Evolutionary conservation across 169 alveolate genomes (phyloP).

Genomic region (Fabrea salina): DNA sequence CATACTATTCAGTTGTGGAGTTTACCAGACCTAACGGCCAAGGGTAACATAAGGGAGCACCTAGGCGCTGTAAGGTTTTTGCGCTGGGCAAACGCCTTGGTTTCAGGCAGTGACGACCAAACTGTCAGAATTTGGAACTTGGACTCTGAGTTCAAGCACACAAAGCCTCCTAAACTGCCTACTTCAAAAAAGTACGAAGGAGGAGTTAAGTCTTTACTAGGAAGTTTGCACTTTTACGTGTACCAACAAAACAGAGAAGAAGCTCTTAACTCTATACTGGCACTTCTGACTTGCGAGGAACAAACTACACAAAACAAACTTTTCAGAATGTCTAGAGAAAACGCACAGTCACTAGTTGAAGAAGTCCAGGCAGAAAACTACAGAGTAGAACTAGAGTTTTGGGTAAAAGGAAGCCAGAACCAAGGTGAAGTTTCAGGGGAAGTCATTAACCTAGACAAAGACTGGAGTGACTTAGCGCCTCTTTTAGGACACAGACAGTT

Average conservation of each 20-base stretch:
- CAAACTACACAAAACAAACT: neutral
- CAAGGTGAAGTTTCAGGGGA: neutral
- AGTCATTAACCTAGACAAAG: neutral
- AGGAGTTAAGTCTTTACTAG: neutral
- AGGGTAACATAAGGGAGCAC: neutral
- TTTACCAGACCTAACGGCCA: neutral
- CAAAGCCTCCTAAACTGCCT: neutral
- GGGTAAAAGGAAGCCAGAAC: neutral
- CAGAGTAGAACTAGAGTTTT: neutral
- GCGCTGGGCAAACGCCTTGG: neutral
- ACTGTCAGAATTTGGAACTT: neutral
- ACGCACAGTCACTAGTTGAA: neutral
- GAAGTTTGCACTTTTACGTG: neutral
- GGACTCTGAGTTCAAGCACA: neutral
- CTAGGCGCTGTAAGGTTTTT: slow-evolving; percentile 10
- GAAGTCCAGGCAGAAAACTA: neutral
- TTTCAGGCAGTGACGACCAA: slow-evolving; percentile 18
- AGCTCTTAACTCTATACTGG: neutral
- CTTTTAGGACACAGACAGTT: neutral
- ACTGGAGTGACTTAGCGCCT: neutral
- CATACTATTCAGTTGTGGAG: slow-evolving; percentile 13
- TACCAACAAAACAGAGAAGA: slow-evolving; percentile 22
- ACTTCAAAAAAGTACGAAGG: neutral
- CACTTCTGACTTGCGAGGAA: neutral
- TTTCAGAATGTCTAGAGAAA: neutral